These are phyloP conservation scores for Ceratobasidium theobromae DNA, from an alignment of 1,284 basidiomycete species.

Conservation along the genomic window DNA sequence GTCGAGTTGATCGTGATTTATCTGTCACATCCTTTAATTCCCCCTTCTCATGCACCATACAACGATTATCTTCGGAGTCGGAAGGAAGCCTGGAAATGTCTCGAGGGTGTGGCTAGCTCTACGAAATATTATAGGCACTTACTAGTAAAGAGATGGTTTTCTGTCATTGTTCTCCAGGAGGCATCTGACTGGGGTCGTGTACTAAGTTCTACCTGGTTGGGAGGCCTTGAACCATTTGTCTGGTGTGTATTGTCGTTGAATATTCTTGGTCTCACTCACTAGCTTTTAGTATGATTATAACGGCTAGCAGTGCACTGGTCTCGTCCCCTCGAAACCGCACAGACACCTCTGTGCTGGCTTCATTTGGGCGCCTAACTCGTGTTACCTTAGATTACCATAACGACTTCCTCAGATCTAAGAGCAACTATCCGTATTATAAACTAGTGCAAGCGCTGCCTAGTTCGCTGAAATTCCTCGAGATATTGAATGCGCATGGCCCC, in stretches of 20 bases:
- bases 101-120: conserved; percentile 12
- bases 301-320: conserved; percentile 9
- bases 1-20: conserved; percentile 1
- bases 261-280: background rate
- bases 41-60: conserved; percentile 4
- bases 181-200: conserved; percentile 6
- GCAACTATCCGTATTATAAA: conserved; percentile 5
- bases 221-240: background rate
- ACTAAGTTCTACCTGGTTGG: background rate
- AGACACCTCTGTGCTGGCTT: background rate
- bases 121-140: conserved; percentile 15
- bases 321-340: conserved; percentile 19
- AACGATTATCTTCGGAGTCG: background rate
- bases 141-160: conserved; percentile 9
- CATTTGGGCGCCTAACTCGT: background rate
- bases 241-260: background rate
- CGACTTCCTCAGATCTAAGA: conserved; percentile 17
- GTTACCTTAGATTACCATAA: conserved; percentile 28
- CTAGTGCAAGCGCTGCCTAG: conserved; percentile 7
- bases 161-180: background rate
- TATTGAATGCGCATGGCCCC: conserved; percentile 26
- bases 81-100: background rate
- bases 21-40: background rate
- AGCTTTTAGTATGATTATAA: background rate
- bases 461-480: conserved; percentile 1